Base-by-base conservation (phyloP, 2,329 filamentous ascomycete species). In the Sporothrix variecibatus region DNA sequence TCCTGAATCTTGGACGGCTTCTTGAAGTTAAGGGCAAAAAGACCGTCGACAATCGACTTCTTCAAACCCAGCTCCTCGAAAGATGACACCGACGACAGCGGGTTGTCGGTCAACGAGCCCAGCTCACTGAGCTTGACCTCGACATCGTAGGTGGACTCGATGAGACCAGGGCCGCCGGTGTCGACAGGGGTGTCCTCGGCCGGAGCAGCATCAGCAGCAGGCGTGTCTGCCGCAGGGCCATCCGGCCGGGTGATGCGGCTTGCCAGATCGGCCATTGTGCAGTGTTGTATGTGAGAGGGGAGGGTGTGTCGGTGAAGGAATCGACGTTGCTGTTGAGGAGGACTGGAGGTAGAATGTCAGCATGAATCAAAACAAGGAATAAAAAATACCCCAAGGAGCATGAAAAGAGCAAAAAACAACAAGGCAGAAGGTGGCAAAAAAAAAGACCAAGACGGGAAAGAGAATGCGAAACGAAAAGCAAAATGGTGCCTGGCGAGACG, bases 1-100 rank as follows among this genome's bases (percentile, higher is more conserved):
- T 97, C 96, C 85, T 99, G 96, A 77, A 99, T 97, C 85, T 99
- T 99, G 73, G 96, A 98, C 0, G 96, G 96, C 83, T 97, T 97
- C 80, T 91, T 89, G 86, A 98, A 98, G 84, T 93, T 93, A 88
- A 98, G 93, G 72, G 89, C 86, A 65, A 91, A 86, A 43, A 98
- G 87, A 67, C 94, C 94, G 77, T 93, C 90, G 72, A 95, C 88
- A 77, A 98, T 92, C 58, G 89, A 85, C 28, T 86, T 84, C 77
- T 91, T 87, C 9, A 99, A 87, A 78, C 93, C 91, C 73, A 98
- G 89, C 77, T 98, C 91, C 77, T 96, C 90, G 67, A 98, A 99
- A 0, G 88, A 90, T 78, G 92, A 92, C 69, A 92, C 91, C 3
- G 95, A 98, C 82, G 91, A 96, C 31, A 98, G 89, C 12, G 95